Evolutionary conservation across 495 filamentous ascomycete species (phyloP).

Genomic region (Penicillium chermesinum): DNA sequence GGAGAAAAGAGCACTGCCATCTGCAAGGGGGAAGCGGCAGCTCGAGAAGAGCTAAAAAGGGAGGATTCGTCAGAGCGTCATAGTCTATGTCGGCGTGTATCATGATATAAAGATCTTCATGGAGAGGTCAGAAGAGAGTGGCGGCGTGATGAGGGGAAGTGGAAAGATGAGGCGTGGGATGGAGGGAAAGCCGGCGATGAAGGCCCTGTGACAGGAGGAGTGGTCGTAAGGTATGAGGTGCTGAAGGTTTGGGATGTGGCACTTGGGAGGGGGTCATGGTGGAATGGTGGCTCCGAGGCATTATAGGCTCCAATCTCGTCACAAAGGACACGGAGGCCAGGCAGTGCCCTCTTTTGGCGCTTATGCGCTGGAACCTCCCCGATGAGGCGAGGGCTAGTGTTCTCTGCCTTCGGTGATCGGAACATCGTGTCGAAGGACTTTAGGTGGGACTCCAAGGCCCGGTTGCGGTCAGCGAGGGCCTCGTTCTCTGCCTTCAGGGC

Average conservation of each 20-base stretch:
- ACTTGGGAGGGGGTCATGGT: conserved; percentile 23
- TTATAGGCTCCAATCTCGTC: conserved; percentile 33
- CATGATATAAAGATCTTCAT: conserved; percentile 11
- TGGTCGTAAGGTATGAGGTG: conserved; percentile 27
- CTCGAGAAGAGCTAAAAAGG: conserved; percentile 8
- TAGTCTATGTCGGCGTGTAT: conserved; percentile 17
- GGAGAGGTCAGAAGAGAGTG: conserved; percentile 30
- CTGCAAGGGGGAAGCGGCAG: conserved; percentile 18
- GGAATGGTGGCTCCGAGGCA: conserved; percentile 13
- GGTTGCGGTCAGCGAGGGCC: conserved; percentile 33
- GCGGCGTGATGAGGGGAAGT: conserved; percentile 27
- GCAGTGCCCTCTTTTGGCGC: conserved; percentile 33
- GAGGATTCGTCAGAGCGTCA: conserved; percentile 19
- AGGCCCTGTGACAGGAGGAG: conserved; percentile 35
- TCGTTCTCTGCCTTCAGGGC: conserved; percentile 38
- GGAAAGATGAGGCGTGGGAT: conserved; percentile 26
- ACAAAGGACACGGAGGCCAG: conserved; percentile 38
- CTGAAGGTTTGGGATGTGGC: conserved; percentile 30
- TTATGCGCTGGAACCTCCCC: conserved; percentile 28
- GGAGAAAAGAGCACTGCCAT: conserved; percentile 7
- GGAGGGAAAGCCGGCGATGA: conserved; percentile 36
- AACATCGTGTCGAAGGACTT: conserved; percentile 43
- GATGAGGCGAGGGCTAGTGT: conserved; percentile 24
- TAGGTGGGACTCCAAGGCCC: conserved; percentile 38
- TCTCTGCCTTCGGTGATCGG: conserved; percentile 36